phyloP scores from a whole-genome alignment of 225 moss, liverwort and hornwort species.

The Marchantia polymorpha region DNA sequence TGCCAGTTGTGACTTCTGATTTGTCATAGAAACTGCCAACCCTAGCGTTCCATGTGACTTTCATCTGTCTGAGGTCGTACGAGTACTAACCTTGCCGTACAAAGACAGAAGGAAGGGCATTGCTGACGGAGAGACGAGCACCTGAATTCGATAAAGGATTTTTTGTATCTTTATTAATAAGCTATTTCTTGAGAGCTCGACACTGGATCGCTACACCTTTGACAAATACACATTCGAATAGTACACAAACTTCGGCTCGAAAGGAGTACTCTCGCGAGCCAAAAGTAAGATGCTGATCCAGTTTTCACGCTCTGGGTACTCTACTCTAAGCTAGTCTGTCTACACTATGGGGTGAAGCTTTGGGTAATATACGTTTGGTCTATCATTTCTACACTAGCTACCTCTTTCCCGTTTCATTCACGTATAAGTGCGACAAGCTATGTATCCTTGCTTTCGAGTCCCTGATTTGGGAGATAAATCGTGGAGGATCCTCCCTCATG shows the following conservation, averaged over 20 bases:
- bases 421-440: slow-evolving; percentile 22
- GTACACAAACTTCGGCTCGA: background rate
- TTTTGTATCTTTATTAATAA: background rate
- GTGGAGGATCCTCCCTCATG: slow-evolving; percentile 20
- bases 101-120: background rate
- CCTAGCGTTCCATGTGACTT: no score
- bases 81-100: no score
- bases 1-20: no score
- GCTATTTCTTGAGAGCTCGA: background rate
- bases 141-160: background rate
- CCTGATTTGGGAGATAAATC: slow-evolving; percentile 16
- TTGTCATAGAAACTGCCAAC: no score
- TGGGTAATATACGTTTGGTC: background rate
- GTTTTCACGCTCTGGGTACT: no score
- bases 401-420: background rate
- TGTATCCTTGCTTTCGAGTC: slow-evolving; percentile 27
- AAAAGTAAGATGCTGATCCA: background rate
- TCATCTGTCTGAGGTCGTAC: no score
- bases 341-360: background rate
- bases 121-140: background rate
- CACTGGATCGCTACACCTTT: background rate
- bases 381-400: background rate
- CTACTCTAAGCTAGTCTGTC: background rate
- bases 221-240: background rate
- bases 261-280: background rate